Percentiles rank a stretch among this genome's conserved stretches.
phyloP scores from a whole-genome alignment of 768 basidiomycete genomes.

The Pholiota microspora region DNA sequence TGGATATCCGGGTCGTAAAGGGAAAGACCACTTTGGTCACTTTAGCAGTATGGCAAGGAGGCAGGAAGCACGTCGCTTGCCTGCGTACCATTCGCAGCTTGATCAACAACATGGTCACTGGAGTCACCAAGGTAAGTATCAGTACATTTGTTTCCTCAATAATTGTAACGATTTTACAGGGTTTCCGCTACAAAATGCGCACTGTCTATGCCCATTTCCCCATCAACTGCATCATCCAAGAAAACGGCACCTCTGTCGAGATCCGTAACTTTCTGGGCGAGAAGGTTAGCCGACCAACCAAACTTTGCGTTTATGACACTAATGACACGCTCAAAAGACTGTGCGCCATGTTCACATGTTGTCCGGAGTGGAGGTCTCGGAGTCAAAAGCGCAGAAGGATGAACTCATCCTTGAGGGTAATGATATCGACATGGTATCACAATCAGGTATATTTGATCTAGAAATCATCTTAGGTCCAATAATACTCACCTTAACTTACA shows the following conservation, averaged over 20 bases:
- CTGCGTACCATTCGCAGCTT: slow-evolving; percentile 92
- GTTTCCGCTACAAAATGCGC: slow-evolving; percentile 99
- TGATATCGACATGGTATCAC: slow-evolving; percentile 96
- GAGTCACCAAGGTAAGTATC: slow-evolving; percentile 82
- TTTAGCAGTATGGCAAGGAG: slow-evolving; percentile 97
- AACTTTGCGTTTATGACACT: neutral
- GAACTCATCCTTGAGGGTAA: slow-evolving; percentile 93
- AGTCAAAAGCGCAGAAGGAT: slow-evolving; percentile 92
- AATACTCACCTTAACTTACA: slow-evolving; percentile 21
- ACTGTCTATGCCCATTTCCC: slow-evolving; percentile 99
- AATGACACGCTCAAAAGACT: slow-evolving; percentile 47
- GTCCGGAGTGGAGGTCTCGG: slow-evolving; percentile 76
- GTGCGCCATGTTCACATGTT: slow-evolving; percentile 93
- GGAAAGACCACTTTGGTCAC: slow-evolving; percentile 77
- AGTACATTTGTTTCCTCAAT: neutral
- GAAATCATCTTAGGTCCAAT: neutral
- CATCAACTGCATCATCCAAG: slow-evolving; percentile 95
- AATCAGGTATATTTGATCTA: slow-evolving; percentile 65
- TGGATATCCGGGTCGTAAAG: slow-evolving; percentile 87
- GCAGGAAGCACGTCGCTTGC: slow-evolving; percentile 98
- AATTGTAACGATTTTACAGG: slow-evolving; percentile 44
- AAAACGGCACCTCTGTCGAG: slow-evolving; percentile 68
- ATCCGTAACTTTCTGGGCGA: slow-evolving; percentile 96
- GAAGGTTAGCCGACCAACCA: slow-evolving; percentile 55
- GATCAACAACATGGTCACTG: slow-evolving; percentile 97